Evolutionary conservation across 2,329 filamentous ascomycete genomes (phyloP).

Genomic region (Claviceps quebecensis): DNA sequence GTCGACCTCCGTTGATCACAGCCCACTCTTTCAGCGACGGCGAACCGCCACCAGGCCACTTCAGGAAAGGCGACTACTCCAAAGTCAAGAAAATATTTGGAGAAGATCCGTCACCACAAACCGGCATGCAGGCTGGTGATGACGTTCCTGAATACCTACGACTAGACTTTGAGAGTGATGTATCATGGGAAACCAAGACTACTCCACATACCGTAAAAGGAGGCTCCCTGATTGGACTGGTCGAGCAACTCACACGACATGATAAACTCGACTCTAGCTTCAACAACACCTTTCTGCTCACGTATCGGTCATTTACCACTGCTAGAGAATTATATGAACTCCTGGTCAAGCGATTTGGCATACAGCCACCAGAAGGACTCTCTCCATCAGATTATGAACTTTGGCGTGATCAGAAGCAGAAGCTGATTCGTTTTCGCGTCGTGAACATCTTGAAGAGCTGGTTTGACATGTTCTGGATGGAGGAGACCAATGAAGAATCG

Average conservation of each 20-base stretch:
- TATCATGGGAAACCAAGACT: constrained; percentile 78
- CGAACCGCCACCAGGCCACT: constrained; percentile 34
- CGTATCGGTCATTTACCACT: constrained; percentile 87
- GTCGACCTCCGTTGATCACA: constrained; percentile 33
- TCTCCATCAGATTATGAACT: constrained; percentile 61
- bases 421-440: constrained; percentile 86
- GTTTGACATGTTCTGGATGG: constrained; percentile 99
- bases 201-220: constrained; percentile 67
- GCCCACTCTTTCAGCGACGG: constrained; percentile 55
- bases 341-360: constrained; percentile 78
- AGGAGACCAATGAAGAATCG: constrained; percentile 71
- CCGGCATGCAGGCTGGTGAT: constrained; percentile 40
- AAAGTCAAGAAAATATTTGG: constrained; percentile 55
- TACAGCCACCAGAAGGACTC: constrained; percentile 79
- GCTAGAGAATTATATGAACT: constrained; percentile 86
- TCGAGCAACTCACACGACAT: constrained; percentile 89
- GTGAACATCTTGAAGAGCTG: constrained; percentile 97
- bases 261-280: constrained; percentile 91
- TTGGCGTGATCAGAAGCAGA: constrained; percentile 92
- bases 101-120: constrained; percentile 43
- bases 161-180: constrained; percentile 76
- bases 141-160: constrained; percentile 74
- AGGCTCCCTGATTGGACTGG: constrained; percentile 74
- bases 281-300: constrained; percentile 95
- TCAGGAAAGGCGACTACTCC: constrained; percentile 45